Conservation (phyloP, 1,284 basidiomycete genomes). For the Ustilago bromivora region DNA sequence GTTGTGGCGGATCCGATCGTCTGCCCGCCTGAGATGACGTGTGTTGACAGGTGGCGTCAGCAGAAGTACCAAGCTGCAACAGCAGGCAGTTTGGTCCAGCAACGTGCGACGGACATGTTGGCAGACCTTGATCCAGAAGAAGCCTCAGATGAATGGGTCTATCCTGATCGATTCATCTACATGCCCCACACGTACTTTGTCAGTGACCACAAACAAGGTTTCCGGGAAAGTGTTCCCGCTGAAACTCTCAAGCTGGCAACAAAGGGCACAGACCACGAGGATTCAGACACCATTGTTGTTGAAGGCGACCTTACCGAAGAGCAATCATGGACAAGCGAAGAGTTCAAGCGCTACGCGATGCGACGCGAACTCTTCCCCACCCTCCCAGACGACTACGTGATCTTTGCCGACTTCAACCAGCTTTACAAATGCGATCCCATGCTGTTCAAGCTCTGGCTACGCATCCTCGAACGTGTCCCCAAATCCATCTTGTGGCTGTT, state of each 20-base stretch:
- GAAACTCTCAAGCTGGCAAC: conserved; percentile 20
- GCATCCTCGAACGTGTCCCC: conserved; percentile 73
- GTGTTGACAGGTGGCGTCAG: conserved; percentile 71
- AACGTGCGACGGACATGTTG: conserved; percentile 69
- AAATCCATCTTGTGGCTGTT: conserved; percentile 76
- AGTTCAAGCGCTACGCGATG: conserved; percentile 72
- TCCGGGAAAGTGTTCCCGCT: conserved; percentile 59
- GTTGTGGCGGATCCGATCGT: conserved; percentile 75
- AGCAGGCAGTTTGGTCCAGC: conserved; percentile 31
- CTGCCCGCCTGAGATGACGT: conserved; percentile 73
- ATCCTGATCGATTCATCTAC: conserved; percentile 70
- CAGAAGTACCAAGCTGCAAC: conserved; percentile 6
- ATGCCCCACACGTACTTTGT: conserved; percentile 77
- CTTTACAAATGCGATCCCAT: conserved; percentile 71
- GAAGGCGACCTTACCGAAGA: conserved; percentile 30
- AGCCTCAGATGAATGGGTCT: conserved; percentile 73
- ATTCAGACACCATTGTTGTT: not conserved
- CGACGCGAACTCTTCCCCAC: conserved; percentile 72
- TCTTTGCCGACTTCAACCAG: conserved; percentile 78
- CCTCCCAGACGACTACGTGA: conserved; percentile 72
- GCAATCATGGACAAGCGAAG: conserved; percentile 73
- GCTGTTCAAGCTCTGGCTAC: conserved; percentile 75
- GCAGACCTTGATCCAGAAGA: conserved; percentile 75
- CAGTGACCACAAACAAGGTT: conserved; percentile 76
- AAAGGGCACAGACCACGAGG: not conserved